Evolutionary conservation across 768 basidiomycete genomes (phyloP).

Genomic region (Mycena latifolia): DNA sequence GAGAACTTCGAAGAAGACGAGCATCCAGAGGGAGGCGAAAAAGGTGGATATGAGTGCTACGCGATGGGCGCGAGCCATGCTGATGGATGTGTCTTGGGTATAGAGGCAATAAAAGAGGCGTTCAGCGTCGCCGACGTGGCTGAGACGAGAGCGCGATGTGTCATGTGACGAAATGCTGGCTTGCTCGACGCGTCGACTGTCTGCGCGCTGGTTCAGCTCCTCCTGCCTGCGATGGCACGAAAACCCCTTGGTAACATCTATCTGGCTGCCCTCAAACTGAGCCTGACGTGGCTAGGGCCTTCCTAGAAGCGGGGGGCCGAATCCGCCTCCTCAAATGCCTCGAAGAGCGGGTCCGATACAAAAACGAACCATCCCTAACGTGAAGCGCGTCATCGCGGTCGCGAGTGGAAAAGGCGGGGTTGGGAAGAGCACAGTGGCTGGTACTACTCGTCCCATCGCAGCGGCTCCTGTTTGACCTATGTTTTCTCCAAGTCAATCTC

Average conservation of each 20-base stretch:
- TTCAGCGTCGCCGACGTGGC: constrained; percentile 18
- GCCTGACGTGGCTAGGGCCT: constrained; percentile 31
- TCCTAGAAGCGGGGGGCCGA: constrained; percentile 38
- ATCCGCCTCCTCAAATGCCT: constrained; percentile 63
- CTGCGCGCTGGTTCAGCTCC: constrained; percentile 38
- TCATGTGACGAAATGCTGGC: constrained; percentile 20
- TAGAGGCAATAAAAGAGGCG: neutral
- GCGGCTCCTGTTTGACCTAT: neutral
- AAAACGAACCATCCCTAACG: constrained; percentile 75
- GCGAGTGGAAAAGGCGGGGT: constrained; percentile 97
- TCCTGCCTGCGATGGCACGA: constrained; percentile 54
- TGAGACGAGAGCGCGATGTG: constrained; percentile 7
- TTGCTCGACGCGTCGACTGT: constrained; percentile 27
- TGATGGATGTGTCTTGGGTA: neutral
- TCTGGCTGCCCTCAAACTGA: neutral
- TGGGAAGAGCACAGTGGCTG: constrained; percentile 94
- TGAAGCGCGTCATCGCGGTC: constrained; percentile 84
- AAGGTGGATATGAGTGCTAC: constrained; percentile 60
- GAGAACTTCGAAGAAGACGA: constrained; percentile 66
- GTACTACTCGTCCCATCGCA: constrained; percentile 50
- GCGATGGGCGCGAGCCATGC: constrained; percentile 74
- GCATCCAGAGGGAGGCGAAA: constrained; percentile 63
- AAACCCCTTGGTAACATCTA: constrained; percentile 65
- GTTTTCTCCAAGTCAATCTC: constrained; percentile 67
- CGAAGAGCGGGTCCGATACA: constrained; percentile 64